Conservation (phyloP, 2,329 filamentous ascomycete genomes). For the Tolypocladium guangdongense region DNA sequence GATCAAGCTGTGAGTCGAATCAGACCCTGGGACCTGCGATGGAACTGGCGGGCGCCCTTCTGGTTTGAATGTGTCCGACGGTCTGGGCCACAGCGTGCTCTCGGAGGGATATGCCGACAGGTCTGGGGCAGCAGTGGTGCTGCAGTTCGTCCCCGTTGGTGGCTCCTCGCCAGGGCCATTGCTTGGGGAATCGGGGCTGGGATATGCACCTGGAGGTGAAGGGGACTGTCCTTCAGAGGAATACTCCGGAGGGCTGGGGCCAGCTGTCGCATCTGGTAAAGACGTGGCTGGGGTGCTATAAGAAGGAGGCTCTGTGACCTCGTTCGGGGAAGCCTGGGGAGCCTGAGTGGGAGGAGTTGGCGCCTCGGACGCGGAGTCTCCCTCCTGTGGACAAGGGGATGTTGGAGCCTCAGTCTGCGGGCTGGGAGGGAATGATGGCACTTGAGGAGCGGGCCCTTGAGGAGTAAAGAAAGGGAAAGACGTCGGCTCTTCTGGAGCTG, state of each 20-base stretch:
- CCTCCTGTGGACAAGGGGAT: neutral
- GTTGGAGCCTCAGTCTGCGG: neutral
- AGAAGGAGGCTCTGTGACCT: constrained; percentile 7
- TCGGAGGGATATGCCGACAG: constrained; percentile 8
- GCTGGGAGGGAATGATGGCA: neutral
- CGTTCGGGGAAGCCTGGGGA: constrained; percentile 2
- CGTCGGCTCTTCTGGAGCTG: constrained; percentile 6
- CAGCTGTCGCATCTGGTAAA: neutral
- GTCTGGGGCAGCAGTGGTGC: constrained; percentile 4
- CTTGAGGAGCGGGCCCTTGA: neutral
- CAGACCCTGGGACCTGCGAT: constrained; percentile 16
- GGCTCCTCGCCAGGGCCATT: neutral
- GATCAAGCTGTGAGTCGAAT: constrained; percentile 11
- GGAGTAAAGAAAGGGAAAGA: neutral
- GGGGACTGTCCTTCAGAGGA: neutral
- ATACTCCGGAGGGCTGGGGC: neutral
- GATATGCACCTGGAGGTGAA: neutral
- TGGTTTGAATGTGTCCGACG: constrained; percentile 8
- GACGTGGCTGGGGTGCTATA: constrained; percentile 5
- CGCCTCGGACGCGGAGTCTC: neutral
- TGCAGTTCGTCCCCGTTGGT: constrained; percentile 2
- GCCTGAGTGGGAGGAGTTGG: neutral
- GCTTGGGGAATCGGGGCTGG: neutral
- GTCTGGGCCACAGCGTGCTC: constrained; percentile 11
- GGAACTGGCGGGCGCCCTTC: constrained; percentile 12